Evolutionary conservation across 2,329 filamentous ascomycete genomes (phyloP).

Genomic region (Phaeosphaeria sp.): DNA sequence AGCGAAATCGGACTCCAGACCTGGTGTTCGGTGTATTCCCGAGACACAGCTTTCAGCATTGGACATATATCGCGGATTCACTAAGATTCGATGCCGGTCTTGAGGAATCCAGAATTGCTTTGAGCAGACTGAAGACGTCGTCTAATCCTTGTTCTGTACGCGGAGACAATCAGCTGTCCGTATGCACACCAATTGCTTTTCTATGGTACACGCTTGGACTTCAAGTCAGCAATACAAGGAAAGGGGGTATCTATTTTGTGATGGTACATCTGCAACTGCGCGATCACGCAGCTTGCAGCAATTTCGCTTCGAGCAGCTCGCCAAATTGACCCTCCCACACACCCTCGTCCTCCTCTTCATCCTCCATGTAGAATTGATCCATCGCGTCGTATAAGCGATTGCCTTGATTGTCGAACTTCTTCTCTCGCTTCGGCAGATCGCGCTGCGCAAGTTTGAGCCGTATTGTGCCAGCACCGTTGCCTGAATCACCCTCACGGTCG

Average conservation of each 20-base stretch:
- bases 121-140: too few species aligned
- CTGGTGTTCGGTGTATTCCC: not conserved
- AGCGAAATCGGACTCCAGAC: not conserved
- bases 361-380: conserved; percentile 41
- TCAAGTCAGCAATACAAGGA: not conserved
- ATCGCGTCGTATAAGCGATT: conserved; percentile 75
- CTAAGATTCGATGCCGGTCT: too few species aligned
- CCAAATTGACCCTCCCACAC: conserved; percentile 33
- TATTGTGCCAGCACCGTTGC: conserved; percentile 59
- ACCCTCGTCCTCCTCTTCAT: conserved; percentile 34
- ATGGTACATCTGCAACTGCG: not conserved
- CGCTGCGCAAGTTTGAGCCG: conserved; percentile 72
- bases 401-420: conserved; percentile 71
- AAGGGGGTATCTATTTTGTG: conserved; percentile 2
- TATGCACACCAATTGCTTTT: not conserved
- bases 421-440: conserved; percentile 66
- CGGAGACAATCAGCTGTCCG: not conserved
- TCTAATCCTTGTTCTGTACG: not conserved
- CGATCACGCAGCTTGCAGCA: conserved; percentile 30
- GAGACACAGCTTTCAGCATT: too few species aligned
- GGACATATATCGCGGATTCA: too few species aligned
- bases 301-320: conserved; percentile 39
- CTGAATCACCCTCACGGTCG: conserved; percentile 56
- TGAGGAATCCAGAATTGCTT: too few species aligned
- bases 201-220: not conserved